Percentiles rank a stretch among this genome's conserved stretches.
Conservation (phyloP, 352 stramenopile species). For the Sclerospora graminicola region DNA sequence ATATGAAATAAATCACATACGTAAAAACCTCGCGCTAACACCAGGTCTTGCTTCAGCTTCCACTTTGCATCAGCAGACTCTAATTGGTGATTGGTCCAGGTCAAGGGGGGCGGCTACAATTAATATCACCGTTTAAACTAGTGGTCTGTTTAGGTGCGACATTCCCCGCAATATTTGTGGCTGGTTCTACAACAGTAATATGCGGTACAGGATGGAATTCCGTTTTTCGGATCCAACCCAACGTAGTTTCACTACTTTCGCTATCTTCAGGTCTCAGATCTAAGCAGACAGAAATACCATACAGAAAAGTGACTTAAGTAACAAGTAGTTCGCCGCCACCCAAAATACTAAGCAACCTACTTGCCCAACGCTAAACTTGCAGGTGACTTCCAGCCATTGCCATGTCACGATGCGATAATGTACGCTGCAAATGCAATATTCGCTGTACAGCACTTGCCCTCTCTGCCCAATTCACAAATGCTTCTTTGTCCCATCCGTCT, state of each 20-base stretch:
- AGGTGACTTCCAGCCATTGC: constrained; percentile 52
- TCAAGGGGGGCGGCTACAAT: constrained; percentile 14
- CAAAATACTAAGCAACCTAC: constrained; percentile 16
- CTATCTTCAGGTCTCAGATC: constrained; percentile 79
- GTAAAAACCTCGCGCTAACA: constrained; percentile 66
- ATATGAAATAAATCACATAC: constrained; percentile 33
- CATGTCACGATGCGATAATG: constrained; percentile 59
- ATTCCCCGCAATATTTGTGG: constrained; percentile 25
- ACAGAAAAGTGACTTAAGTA: constrained; percentile 20
- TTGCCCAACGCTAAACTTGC: constrained; percentile 38
- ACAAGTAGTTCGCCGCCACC: constrained; percentile 4
- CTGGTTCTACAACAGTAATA: constrained; percentile 27
- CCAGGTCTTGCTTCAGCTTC: constrained; percentile 66
- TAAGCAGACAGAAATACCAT: constrained; percentile 14
- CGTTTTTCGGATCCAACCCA: constrained; percentile 47
- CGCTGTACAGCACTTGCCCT: constrained; percentile 28
- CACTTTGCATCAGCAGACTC: constrained; percentile 63
- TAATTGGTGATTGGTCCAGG: constrained; percentile 78
- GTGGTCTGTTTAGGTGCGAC: constrained; percentile 11
- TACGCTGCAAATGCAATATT: constrained; percentile 62
- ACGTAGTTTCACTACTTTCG: constrained; percentile 71
- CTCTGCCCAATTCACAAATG: constrained; percentile 43
- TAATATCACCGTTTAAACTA: constrained; percentile 10
- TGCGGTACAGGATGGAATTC: constrained; percentile 46
- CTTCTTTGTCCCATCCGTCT: constrained; percentile 31